Base-by-base conservation (phyloP, 305 asterid species). In the Plantago rigida region DNA sequence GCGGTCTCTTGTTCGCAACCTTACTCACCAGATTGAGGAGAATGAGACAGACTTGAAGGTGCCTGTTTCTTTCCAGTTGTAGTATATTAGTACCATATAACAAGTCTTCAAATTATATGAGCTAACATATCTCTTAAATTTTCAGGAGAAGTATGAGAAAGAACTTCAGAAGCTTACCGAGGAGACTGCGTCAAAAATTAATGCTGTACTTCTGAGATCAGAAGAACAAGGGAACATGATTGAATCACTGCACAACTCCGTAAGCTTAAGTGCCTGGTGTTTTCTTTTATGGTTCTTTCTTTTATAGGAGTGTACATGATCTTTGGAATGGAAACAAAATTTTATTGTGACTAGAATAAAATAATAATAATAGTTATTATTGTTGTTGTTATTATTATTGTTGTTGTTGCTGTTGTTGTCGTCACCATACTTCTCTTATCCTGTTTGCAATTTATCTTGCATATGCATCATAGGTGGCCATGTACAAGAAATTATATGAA, bases 171-270 rank as follows among this genome's bases (percentile, higher is more conserved):
- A 69, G 73, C 94, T 68, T 69, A 67, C 72, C 4, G 84, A 79
- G 24, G 84, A 85, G 69, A 71, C 96, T 47, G 75, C 80, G 3
- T 72, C 83, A 62, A 85, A 82, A 82, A 91, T 89, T 59, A 82
- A 77, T 66, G 79, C 89, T 0, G 84, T 89, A 41, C 76, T 89
- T 73, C 76, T 69, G 51, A 83, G 89, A 65, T 93, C 95, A 19
- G 94, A 93, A 78, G 96, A 93, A 63, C 99, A 89, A 76, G 82
- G 69, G 14, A 77, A 56, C 51, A 93, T 93, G 99, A 85, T 93
- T 63, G 96, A 85, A 78, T 87, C 97, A 14, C 97, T 93, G 65
- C 97, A 93, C 74, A 51, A 81, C 41, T 87, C 99, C 50, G 99
- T 89, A 80, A 90, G 63, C 65, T 69, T 44, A 68, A 51, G 56